phyloP scores from a whole-genome alignment of 305 asterid species.

The Salvia sclarea region DNA sequence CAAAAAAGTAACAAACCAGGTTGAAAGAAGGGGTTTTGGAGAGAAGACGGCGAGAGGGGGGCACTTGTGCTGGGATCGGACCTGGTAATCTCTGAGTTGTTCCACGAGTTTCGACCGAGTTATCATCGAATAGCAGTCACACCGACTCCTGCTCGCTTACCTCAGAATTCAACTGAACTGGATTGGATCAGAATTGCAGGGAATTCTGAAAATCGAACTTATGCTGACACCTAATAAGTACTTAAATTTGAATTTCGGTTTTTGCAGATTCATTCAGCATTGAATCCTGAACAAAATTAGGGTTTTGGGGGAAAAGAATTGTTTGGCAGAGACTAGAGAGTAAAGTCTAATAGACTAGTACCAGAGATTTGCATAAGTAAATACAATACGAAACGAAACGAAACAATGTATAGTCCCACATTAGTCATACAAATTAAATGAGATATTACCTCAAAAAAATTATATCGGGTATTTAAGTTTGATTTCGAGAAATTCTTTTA shows the following conservation, averaged over 20 bases:
- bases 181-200: not conserved
- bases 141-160: conserved; percentile 17
- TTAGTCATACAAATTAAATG: not conserved
- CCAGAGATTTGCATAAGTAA: not conserved
- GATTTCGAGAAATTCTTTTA: too few relatives aligned
- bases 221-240: not conserved
- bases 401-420: not conserved
- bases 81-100: conserved; percentile 90
- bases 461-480: too few relatives aligned
- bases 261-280: not conserved
- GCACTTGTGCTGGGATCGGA: conserved; percentile 88
- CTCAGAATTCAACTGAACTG: conserved; percentile 21
- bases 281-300: not conserved
- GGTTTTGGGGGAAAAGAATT: not conserved
- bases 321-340: not conserved
- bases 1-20: conserved; percentile 45
- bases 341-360: not conserved
- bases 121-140: conserved; percentile 54
- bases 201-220: conserved; percentile 10
- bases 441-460: too few relatives aligned
- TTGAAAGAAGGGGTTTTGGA: conserved; percentile 63
- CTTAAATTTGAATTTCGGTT: not conserved
- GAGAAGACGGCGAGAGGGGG: conserved; percentile 75
- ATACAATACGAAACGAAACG: not conserved
- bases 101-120: conserved; percentile 87